Evolutionary conservation across 2,329 filamentous ascomycete species (phyloP).

Genomic region (Cladosporium austrohemisphaericum): DNA sequence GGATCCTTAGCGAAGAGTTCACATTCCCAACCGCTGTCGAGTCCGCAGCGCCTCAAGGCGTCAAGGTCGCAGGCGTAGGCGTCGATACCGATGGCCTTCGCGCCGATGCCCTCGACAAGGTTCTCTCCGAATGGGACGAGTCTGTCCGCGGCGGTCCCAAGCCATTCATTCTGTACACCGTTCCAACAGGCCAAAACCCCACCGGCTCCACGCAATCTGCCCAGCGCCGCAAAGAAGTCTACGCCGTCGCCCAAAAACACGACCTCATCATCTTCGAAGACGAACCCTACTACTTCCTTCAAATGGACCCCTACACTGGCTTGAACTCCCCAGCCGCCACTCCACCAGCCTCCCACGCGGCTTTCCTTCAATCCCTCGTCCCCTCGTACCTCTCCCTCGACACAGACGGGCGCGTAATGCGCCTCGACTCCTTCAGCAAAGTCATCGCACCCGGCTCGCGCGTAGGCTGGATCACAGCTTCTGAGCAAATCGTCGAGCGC

Average conservation of each 20-base stretch:
- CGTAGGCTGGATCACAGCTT: constrained; percentile 86
- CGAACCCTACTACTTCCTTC: constrained; percentile 91
- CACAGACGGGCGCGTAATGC: constrained; percentile 78
- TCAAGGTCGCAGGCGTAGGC: constrained; percentile 57
- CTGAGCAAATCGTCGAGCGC: constrained; percentile 76
- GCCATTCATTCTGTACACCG: constrained; percentile 66
- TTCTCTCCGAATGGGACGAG: constrained; percentile 64
- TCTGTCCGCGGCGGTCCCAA: constrained; percentile 55
- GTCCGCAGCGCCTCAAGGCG: constrained; percentile 60
- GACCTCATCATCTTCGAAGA: constrained; percentile 86
- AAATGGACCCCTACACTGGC: constrained; percentile 73
- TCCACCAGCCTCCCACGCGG: constrained; percentile 59
- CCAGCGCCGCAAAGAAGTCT: constrained; percentile 67
- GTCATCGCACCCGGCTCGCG: constrained; percentile 85
- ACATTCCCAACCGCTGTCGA: constrained; percentile 78
- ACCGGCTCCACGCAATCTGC: constrained; percentile 77
- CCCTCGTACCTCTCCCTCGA: constrained; percentile 82
- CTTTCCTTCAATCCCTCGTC: constrained; percentile 69
- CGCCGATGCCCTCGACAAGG: constrained; percentile 57
- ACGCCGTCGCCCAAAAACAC: constrained; percentile 75
- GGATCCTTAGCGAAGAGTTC: constrained; percentile 82
- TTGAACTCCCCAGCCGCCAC: constrained; percentile 49
- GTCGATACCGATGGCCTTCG: constrained; percentile 66
- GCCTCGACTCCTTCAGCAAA: constrained; percentile 92
- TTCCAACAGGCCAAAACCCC: constrained; percentile 83